Conservation (phyloP, 495 filamentous ascomycete genomes). For the Gamarada debralockiae region DNA sequence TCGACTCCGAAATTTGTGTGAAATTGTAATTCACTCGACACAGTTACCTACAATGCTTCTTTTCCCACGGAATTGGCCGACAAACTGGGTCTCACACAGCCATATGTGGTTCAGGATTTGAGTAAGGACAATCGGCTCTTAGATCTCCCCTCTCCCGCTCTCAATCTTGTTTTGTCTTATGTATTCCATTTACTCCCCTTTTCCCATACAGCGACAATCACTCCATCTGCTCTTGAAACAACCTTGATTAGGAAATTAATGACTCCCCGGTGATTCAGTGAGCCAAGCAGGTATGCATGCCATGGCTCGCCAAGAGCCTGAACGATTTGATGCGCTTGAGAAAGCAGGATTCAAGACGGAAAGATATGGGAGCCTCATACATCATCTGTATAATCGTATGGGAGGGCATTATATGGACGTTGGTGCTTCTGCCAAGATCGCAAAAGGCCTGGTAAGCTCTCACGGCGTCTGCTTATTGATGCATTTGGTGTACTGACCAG, state of each 20-base stretch:
- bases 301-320: slow-evolving; percentile 16
- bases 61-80: background rate
- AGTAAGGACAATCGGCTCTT: too few relatives aligned
- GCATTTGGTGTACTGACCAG: too few relatives aligned
- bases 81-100: background rate
- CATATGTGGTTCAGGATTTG: background rate
- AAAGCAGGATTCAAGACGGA: slow-evolving; percentile 11
- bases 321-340: slow-evolving; percentile 18
- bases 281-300: background rate
- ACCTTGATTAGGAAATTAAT: too few relatives aligned
- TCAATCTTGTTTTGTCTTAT: slow-evolving; percentile 3
- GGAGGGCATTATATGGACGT: slow-evolving; percentile 18
- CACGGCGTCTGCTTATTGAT: too few relatives aligned
- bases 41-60: background rate
- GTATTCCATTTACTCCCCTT: too few relatives aligned
- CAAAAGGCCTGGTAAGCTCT: too few relatives aligned
- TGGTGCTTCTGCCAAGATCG: slow-evolving; percentile 8
- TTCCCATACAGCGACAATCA: too few relatives aligned
- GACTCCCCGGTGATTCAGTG: too few relatives aligned
- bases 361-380: background rate
- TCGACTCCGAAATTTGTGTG: background rate
- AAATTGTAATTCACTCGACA: background rate
- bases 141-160: slow-evolving; percentile 23
- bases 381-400: background rate
- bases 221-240: too few relatives aligned